Evolutionary conservation across 2,329 filamentous ascomycete species (phyloP).

Genomic region (Pseudophaeomoniella oleicola): DNA sequence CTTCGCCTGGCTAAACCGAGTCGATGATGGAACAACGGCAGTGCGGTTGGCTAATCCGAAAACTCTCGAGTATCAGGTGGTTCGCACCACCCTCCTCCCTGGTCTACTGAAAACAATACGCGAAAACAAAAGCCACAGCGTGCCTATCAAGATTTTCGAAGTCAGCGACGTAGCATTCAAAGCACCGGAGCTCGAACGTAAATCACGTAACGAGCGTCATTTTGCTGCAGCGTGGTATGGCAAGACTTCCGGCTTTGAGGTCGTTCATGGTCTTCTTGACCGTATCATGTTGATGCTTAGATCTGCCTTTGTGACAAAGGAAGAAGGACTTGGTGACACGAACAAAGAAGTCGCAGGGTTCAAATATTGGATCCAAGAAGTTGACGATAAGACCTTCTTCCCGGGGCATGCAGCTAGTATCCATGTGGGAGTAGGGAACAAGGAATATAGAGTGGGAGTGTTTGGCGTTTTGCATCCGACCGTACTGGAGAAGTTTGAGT

Average conservation of each 20-base stretch:
- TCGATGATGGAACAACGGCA: slow-evolving; percentile 70
- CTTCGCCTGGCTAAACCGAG: slow-evolving; percentile 85
- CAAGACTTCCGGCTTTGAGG: slow-evolving; percentile 86
- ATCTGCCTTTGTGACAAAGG: slow-evolving; percentile 61
- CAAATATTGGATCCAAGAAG: slow-evolving; percentile 89
- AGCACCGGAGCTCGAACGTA: slow-evolving; percentile 65
- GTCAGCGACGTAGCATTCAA: slow-evolving; percentile 86
- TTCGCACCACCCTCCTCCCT: slow-evolving; percentile 71
- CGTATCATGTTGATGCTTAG: slow-evolving; percentile 85
- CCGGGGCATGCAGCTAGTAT: slow-evolving; percentile 77
- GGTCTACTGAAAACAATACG: slow-evolving; percentile 85
- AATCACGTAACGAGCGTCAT: slow-evolving; percentile 82
- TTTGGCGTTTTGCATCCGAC: slow-evolving; percentile 90
- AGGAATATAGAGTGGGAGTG: slow-evolving; percentile 65
- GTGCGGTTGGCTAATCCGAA: slow-evolving; percentile 85
- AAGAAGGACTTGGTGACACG: slow-evolving; percentile 39
- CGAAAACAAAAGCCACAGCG: slow-evolving; percentile 77
- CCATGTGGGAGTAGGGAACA: slow-evolving; percentile 58
- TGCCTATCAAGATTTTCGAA: slow-evolving; percentile 89
- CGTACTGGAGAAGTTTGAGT: slow-evolving; percentile 84
- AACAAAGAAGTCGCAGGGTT: slow-evolving; percentile 41
- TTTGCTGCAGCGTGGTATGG: slow-evolving; percentile 95
- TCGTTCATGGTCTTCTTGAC: slow-evolving; percentile 88
- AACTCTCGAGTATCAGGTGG: slow-evolving; percentile 84
- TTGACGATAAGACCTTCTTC: slow-evolving; percentile 86